phyloP scores from a whole-genome alignment of 495 filamentous ascomycete species.

The Cercophora scortea region DNA sequence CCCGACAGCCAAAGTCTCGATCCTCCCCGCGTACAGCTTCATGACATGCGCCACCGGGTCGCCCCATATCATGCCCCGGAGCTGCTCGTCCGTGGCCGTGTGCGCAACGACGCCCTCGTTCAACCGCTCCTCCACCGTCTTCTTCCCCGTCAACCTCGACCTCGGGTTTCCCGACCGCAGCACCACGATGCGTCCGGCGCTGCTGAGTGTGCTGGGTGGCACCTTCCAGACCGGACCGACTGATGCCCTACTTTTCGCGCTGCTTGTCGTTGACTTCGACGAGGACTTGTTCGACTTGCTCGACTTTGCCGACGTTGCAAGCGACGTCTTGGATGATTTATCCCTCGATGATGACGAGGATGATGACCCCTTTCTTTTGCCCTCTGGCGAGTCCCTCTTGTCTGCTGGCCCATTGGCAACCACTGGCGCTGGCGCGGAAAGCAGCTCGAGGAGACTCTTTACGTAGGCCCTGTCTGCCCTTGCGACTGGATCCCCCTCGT shows the following conservation, averaged over 20 bases:
- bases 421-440: constrained; percentile 51
- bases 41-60: constrained; percentile 75
- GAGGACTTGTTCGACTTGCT: constrained; percentile 12
- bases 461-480: constrained; percentile 70
- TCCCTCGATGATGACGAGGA: constrained; percentile 1
- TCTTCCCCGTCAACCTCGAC: constrained; percentile 21
- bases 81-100: constrained; percentile 52
- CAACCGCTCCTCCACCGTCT: constrained; percentile 31
- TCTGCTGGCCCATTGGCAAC: neutral
- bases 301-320: constrained; percentile 18
- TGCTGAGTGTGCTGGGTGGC: constrained; percentile 53
- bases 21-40: constrained; percentile 60
- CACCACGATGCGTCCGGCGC: constrained; percentile 60
- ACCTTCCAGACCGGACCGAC: constrained; percentile 49
- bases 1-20: constrained; percentile 58
- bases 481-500: constrained; percentile 76
- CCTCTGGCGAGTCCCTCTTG: neutral
- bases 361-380: constrained; percentile 8
- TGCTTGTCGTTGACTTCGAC: constrained; percentile 7
- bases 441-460: constrained; percentile 60
- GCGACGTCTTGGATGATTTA: constrained; percentile 17
- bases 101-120: constrained; percentile 53
- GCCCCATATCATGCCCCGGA: constrained; percentile 64
- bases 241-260: constrained; percentile 1
- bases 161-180: constrained; percentile 39